Base-by-base conservation (phyloP, 345 rosid genomes). In the Reutealis trisperma region DNA sequence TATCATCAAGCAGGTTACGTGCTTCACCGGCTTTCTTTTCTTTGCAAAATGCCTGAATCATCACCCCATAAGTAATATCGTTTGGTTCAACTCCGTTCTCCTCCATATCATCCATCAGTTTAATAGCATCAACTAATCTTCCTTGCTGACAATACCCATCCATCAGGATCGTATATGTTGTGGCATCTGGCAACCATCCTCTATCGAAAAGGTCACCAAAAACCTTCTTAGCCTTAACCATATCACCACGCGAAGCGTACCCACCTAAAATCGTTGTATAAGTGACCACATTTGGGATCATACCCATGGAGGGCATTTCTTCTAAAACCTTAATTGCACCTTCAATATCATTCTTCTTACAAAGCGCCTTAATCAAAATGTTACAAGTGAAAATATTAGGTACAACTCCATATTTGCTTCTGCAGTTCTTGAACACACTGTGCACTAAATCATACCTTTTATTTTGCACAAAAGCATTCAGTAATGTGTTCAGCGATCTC, bases 31-130 rank as follows among this genome's bases (percentile, higher is more conserved):
- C 80, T 73, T 75, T 91, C 81, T 84, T 91, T 72, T 85, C 93
- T 68, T 82, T 89, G 30, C 98, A 91, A 44, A 85, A 80, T 5
- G 91, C 97, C 66, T 89, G 84, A 7, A 94, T 87, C 95, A 93
- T 90, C 62, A 91, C 94, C n/a, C 95, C 95, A 45, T 91, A 92
- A 21, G 93, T 92, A 75, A 93, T 90, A 19, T 94, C 98, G 86
- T 91, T 94, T 1, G 97, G 89, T 62, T 83, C 87, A 44, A 94
- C 86, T 30, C 85, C 90, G 42, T 90, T 88, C 64, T 86, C 86
- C 73, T 90, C 97, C 98, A 93, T 94, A 6, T 90, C 93, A 86
- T 94, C 97, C 95, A 94, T 94, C 14, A 89, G 88, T 85, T 78
- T 86, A 70, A 90, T 84, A 5, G 98, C 98, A 74, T 94, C 95